Base-by-base conservation (phyloP, 73 alveolate genomes). In the Symbiodinium natans region DNA sequence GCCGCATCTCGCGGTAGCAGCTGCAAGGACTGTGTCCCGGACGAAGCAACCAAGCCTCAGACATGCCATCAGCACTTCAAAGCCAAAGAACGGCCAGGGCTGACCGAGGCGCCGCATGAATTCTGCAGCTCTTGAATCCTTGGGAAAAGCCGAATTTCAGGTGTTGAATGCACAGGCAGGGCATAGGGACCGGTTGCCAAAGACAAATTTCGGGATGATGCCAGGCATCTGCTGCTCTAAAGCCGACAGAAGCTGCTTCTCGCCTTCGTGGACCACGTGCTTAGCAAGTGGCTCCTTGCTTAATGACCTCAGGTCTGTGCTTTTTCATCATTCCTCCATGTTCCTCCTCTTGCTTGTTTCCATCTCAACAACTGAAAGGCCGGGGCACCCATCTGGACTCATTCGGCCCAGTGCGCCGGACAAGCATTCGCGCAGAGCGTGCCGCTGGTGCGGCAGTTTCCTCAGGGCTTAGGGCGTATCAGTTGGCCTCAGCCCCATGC, bases 1-100 rank as follows among this genome's bases (percentile, higher is more conserved):
- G 97, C 97, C 17, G 97, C 97, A 71, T 90, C 80, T 31, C 88
- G 97, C 34, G 97, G 97, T 27, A 90, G 54, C 46, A 90, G 97
- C 88, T 68, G 88, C 1, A 80, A n/a, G 11, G 80, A 63, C 33
- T 19, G 33, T 25, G 75, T 6, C 10, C 21, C 29, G n/a, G 41
- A 27, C 0, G 97, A 82, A 19, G 31, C 27, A 17, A 90, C 89
- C 97, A 90, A n/a, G 52, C 97, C 97, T 68, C 25, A 9, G 59
- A 36, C 40, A 31, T 29, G 83, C 1, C 21, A 31, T 71, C 83
- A 46, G n/a, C n/a, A n/a, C n/a, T n/a, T n/a, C 59, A 13, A 46
- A 46, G 59, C 59, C 59, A 46, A 46, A 46, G 13, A 46, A 46
- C 59, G 9, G 19, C 21, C 80, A 46, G 33, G 80, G 27, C 75